Base-by-base conservation (phyloP, 805 yeast genomes). In the Blastobotrys attinorum region DNA sequence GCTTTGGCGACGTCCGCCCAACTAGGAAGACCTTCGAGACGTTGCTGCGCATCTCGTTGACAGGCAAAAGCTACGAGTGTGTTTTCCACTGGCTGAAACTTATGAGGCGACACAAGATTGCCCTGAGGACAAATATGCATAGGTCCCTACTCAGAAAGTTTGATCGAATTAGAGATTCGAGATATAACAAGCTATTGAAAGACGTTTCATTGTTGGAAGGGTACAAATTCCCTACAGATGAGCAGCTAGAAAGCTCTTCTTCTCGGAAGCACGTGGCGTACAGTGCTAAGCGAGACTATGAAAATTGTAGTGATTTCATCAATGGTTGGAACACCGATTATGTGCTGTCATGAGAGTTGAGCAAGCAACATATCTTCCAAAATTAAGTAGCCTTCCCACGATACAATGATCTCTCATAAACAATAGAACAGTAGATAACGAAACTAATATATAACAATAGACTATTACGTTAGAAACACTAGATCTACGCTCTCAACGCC, bases 401-500 rank as follows among this genome's bases (percentile, higher is more conserved):
- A n/a, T n/a, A n/a, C n/a, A n/a, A n/a, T n/a, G n/a, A n/a, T n/a
- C n/a, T n/a, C n/a, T n/a, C n/a, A n/a, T n/a, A n/a, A n/a, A n/a
- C n/a, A n/a, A n/a, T n/a, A n/a, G n/a, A n/a, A n/a, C n/a, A n/a
- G n/a, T n/a, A n/a, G n/a, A n/a, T n/a, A n/a, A n/a, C n/a, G n/a
- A n/a, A n/a, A n/a, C n/a, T n/a, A n/a, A n/a, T n/a, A n/a, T n/a
- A n/a, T n/a, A n/a, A n/a, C n/a, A n/a, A n/a, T n/a, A n/a, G n/a
- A n/a, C n/a, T n/a, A n/a, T n/a, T n/a, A n/a, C n/a, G n/a, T n/a
- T n/a, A n/a, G n/a, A n/a, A n/a, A n/a, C n/a, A n/a, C n/a, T n/a
- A n/a, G n/a, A n/a, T n/a, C n/a, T n/a, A 4, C 22, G 20, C 20
- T 46, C 98, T 73, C 53, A 92, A 69, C 1, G 97, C 97, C 51